phyloP scores from a whole-genome alignment of 768 basidiomycete species.

The Auricularia sp. region DNA sequence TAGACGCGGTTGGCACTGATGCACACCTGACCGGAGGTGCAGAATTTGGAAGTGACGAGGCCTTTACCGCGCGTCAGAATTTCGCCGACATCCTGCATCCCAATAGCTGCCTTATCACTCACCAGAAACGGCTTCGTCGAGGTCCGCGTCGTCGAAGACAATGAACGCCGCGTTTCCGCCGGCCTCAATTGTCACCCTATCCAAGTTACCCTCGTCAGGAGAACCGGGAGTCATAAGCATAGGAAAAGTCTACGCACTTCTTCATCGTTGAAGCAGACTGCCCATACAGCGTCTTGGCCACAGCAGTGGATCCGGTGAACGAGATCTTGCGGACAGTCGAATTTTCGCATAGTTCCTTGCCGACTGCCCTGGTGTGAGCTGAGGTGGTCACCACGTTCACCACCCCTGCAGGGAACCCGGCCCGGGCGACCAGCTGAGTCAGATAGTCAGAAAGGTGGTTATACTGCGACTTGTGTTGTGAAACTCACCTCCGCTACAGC shows the following conservation, averaged over 20 bases:
- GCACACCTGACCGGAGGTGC: slow-evolving; percentile 73
- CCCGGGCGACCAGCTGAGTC: slow-evolving; percentile 63
- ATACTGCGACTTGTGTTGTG: neutral
- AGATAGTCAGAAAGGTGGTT: no score
- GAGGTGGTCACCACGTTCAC: slow-evolving; percentile 89
- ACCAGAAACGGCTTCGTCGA: slow-evolving; percentile 69
- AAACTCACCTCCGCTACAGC: slow-evolving; percentile 72
- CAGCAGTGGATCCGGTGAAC: slow-evolving; percentile 81
- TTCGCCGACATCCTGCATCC: neutral
- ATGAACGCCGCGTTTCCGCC: slow-evolving; percentile 96
- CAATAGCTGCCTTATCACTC: no score
- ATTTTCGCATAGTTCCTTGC: slow-evolving; percentile 89
- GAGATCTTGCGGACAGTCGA: slow-evolving; percentile 77
- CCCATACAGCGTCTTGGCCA: slow-evolving; percentile 66
- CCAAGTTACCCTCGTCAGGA: neutral
- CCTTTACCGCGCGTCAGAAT: neutral
- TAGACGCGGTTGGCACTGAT: slow-evolving; percentile 87
- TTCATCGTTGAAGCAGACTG: slow-evolving; percentile 72
- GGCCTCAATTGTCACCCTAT: slow-evolving; percentile 66
- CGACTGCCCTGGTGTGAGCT: slow-evolving; percentile 77
- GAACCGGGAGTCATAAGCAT: no score
- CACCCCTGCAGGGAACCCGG: slow-evolving; percentile 92
- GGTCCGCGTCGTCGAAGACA: slow-evolving; percentile 91
- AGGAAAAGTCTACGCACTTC: slow-evolving; percentile 40
- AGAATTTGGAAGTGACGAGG: slow-evolving; percentile 66